Evolutionary conservation across 768 basidiomycete species (phyloP), one percentile per base, ranked within the genome.

Genomic region (Panaeolus papilionaceus): DNA sequence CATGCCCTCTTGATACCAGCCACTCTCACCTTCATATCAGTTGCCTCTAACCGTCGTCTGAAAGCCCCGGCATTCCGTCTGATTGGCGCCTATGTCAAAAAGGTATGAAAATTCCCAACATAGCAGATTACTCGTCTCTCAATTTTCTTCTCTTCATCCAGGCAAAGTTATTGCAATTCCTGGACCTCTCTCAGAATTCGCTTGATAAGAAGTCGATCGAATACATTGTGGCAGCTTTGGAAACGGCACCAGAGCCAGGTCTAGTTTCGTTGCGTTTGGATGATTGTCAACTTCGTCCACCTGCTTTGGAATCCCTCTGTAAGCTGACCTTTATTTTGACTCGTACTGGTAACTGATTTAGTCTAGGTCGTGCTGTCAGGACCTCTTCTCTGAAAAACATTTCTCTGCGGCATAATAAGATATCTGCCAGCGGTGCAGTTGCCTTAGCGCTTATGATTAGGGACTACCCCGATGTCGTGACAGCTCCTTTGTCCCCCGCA

Each of bases 381-480:
- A 89, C 87, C 0, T 95, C 95, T 0, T 89, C 91, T 0, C 79
- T 99, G 66, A 88, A 89, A 67, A 95, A 99, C 74, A 90, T 99
- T 62, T 97, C 95, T 4, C 80, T 99, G 26, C 88, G 97, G 16
- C 87, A 94, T 58, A 99, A 99, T 78, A 88, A 88, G 49, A 98
- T 99, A 73, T 88, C 85, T 39, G 85, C 90, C 0, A 86, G 92
- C 0, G 95, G 96, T 39, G 95, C 92, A 8, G 95, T 99, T 5
- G 93, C 95, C 0, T 84, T 99, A 12, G 96, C 97, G 0, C 85
- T 98, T 63, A 96, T 99, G 94, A 96, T 98, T 69, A 88, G 93
- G 63, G 97, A 99, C 77, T 99, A 98, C 75, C 94, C 95, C 3
- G 95, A 98, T 70, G 84, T 91, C 49, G 86, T 90, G 8, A 81